phyloP scores from a whole-genome alignment of 176 grass and related monocot genomes.

The Echinochloa phyllopogon region DNA sequence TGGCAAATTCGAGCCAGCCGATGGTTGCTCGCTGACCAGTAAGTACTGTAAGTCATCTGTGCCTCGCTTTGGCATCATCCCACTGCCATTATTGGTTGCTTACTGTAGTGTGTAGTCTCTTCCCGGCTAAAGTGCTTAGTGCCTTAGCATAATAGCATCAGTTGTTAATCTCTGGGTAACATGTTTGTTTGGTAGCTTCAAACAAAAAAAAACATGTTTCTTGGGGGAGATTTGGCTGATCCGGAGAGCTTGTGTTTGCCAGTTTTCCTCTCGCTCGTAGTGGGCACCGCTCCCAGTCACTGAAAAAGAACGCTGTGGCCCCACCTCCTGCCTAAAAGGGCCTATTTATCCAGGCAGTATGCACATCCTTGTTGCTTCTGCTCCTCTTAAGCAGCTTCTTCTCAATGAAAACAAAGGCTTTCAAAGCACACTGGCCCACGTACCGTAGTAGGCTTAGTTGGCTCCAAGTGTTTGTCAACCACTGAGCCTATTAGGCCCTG shows the following conservation, averaged over 20 bases:
- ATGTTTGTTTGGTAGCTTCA: background rate
- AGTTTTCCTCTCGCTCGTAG: background rate
- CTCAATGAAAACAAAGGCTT: constrained; percentile 22
- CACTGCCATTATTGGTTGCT: constrained; percentile 22
- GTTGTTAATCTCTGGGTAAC: background rate
- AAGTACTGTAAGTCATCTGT: constrained; percentile 34
- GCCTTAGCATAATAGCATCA: too few species aligned
- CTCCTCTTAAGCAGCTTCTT: background rate
- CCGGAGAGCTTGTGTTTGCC: background rate
- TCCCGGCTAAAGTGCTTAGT: background rate
- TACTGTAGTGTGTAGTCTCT: background rate
- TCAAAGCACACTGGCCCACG: background rate
- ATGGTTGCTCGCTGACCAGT: constrained; percentile 36
- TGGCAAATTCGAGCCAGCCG: background rate
- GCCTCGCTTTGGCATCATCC: constrained; percentile 8
- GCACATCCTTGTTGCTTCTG: constrained; percentile 28
- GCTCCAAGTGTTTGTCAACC: constrained; percentile 7
- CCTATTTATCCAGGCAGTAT: constrained; percentile 32
- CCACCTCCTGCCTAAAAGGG: constrained; percentile 23
- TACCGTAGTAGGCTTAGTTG: background rate
- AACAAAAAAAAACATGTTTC: background rate
- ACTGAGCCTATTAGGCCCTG: background rate
- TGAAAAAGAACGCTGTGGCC: background rate
- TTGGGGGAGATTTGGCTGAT: background rate
- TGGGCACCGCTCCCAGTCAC: background rate